Percentiles rank a stretch among this genome's conserved stretches.
Conservation (phyloP, 1,139 yeast genomes). For the Debaryomyces sp. region DNA sequence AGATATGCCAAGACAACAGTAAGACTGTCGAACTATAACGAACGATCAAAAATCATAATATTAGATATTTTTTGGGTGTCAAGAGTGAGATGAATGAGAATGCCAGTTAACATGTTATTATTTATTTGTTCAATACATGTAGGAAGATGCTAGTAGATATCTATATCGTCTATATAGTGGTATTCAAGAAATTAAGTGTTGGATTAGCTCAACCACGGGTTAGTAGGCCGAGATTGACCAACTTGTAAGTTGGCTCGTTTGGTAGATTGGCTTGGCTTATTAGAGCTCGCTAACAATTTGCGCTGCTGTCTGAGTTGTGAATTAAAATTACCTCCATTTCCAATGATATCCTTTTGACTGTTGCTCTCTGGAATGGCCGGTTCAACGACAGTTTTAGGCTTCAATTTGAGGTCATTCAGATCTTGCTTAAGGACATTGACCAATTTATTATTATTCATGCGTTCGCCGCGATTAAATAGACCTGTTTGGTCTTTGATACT, state of each 20-base stretch:
- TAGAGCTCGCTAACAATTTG: conserved; percentile 21
- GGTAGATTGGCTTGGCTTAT: conserved; percentile 18
- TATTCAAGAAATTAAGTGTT: neutral
- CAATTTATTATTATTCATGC: conserved; percentile 17
- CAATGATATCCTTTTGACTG: conserved; percentile 14
- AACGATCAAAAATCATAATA: neutral
- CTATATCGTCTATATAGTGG: conserved; percentile 2
- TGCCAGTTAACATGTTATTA: neutral
- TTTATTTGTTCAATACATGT: neutral
- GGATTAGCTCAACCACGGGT: conserved; percentile 20
- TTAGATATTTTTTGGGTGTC: too few relatives aligned
- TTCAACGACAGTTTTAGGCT: conserved; percentile 30
- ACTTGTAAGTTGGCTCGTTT: conserved; percentile 34
- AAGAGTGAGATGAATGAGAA: too few relatives aligned
- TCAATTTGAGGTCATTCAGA: conserved; percentile 29
- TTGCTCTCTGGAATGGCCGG: neutral
- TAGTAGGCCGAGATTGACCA: conserved; percentile 26
- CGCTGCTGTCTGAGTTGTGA: conserved; percentile 31
- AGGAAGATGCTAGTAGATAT: neutral
- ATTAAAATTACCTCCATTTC: conserved; percentile 32
- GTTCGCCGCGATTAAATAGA: conserved; percentile 46
- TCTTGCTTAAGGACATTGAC: conserved; percentile 31
- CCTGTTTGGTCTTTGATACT: conserved; percentile 60
- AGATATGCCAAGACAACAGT: neutral
- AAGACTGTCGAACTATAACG: neutral